These are phyloP conservation scores for Porcisia hertigi DNA, from an alignment of 208 protist genomes.

Conservation along the genomic window DNA sequence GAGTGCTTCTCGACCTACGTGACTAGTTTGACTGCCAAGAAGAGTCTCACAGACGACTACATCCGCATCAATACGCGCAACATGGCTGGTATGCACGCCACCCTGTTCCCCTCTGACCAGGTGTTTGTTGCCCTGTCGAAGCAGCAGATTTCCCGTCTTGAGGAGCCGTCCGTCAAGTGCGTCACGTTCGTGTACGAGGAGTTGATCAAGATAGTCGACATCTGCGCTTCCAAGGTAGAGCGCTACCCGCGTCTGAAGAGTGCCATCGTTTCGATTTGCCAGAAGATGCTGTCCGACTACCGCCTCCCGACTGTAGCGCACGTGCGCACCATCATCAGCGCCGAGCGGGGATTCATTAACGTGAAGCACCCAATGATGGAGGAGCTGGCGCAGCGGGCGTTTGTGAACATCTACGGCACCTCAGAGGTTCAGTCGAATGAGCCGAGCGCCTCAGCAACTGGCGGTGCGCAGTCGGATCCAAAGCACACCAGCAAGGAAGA, in stretches of 20 bases:
- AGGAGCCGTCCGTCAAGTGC: conserved; percentile 95
- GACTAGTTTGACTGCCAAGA: conserved; percentile 83
- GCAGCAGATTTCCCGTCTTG: conserved; percentile 94
- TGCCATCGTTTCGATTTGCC: conserved; percentile 85
- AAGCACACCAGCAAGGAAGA: conserved; percentile 27
- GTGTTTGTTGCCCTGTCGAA: conserved; percentile 96
- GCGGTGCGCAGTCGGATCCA: conserved; percentile 5
- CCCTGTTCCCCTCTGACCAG: conserved; percentile 97
- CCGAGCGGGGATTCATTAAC: conserved; percentile 98
- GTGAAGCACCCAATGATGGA: conserved; percentile 93
- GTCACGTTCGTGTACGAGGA: conserved; percentile 97
- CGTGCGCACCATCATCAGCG: conserved; percentile 94
- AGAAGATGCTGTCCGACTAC: conserved; percentile 81
- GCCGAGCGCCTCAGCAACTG: conserved; percentile 7
- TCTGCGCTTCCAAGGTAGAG: conserved; percentile 72
- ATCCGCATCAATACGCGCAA: conserved; percentile 96
- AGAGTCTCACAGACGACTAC: conserved; percentile 93
- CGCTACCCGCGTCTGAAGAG: conserved; percentile 92
- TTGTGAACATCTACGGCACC: conserved; percentile 78
- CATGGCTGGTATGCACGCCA: conserved; percentile 95
- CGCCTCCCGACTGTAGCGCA: conserved; percentile 78
- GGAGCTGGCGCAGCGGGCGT: conserved; percentile 71
- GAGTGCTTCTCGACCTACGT: conserved; percentile 93
- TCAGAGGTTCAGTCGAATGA: conserved; percentile 3
- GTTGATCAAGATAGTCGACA: conserved; percentile 91